Percentiles rank a stretch among this genome's conserved stretches.
These are phyloP conservation scores for Zygoascus tannicola DNA, from an alignment of 805 yeast genomes.

Conservation along the genomic window DNA sequence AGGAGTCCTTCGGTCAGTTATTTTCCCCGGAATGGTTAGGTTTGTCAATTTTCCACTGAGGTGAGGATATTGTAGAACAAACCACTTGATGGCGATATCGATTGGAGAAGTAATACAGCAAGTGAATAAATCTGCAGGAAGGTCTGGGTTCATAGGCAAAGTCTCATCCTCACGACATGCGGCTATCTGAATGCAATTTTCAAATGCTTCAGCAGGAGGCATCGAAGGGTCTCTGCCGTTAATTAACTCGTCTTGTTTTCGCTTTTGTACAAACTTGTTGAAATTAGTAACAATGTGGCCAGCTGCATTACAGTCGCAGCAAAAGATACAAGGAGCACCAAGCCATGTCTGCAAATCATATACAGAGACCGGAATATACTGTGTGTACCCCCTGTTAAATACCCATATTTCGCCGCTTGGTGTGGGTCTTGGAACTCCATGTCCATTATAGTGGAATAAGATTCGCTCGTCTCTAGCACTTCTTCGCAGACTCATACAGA, in stretches of 20 bases:
- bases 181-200: slow-evolving; percentile 86
- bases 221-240: slow-evolving; percentile 34
- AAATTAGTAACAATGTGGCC: slow-evolving; percentile 88
- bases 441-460: slow-evolving; percentile 92
- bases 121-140: slow-evolving; percentile 93
- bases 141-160: slow-evolving; percentile 84
- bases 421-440: slow-evolving; percentile 97
- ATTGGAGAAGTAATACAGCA: slow-evolving; percentile 94
- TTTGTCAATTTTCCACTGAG: slow-evolving; percentile 23
- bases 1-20: slow-evolving; percentile 90
- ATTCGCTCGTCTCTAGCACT: slow-evolving; percentile 91
- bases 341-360: slow-evolving; percentile 94
- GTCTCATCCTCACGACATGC: slow-evolving; percentile 83
- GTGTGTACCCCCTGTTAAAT: slow-evolving; percentile 93
- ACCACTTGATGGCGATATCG: slow-evolving; percentile 87
- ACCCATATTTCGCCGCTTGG: slow-evolving; percentile 97
- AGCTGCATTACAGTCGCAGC: slow-evolving; percentile 89
- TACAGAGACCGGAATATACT: slow-evolving; percentile 92
- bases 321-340: slow-evolving; percentile 95
- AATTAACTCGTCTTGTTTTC: slow-evolving; percentile 64
- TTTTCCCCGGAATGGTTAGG: slow-evolving; percentile 75
- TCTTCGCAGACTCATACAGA: slow-evolving; percentile 79
- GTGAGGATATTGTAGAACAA: slow-evolving; percentile 54
- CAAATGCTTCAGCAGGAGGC: slow-evolving; percentile 58
- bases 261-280: slow-evolving; percentile 78